Evolutionary conservation across 2,329 filamentous ascomycete genomes (phyloP).

Genomic region (Macroventuria anomochaeta): DNA sequence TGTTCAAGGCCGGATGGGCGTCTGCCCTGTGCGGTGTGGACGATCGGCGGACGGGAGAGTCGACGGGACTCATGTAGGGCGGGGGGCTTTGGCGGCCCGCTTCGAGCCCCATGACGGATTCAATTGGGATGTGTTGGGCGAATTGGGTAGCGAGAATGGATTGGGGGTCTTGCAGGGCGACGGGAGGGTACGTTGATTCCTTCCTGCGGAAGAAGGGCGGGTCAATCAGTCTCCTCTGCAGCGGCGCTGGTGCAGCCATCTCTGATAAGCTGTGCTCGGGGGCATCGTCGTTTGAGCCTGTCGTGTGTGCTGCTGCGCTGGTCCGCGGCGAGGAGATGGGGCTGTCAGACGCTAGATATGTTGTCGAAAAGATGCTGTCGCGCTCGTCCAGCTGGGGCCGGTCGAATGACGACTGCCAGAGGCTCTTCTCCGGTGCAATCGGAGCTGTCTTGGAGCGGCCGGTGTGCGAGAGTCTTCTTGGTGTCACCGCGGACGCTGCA

Average conservation of each 20-base stretch:
- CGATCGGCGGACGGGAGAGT: conserved; percentile 44
- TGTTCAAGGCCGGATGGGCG: conserved; percentile 31
- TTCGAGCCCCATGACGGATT: conserved; percentile 30
- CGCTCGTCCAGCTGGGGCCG: conserved; percentile 65
- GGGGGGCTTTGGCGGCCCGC: conserved; percentile 39
- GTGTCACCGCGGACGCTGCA: conserved; percentile 32
- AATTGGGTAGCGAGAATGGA: conserved; percentile 42
- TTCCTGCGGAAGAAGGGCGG: conserved; percentile 42
- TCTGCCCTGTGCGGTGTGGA: conserved; percentile 38
- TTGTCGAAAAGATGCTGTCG: conserved; percentile 69
- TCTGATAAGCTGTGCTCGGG: conserved; percentile 33
- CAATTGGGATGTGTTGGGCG: conserved; percentile 34
- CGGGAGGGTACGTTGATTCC: conserved; percentile 31
- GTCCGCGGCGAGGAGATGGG: conserved; percentile 50
- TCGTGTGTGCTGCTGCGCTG: conserved; percentile 34
- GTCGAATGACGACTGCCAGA: conserved; percentile 48
- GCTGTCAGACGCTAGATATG: conserved; percentile 62
- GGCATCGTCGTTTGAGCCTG: conserved; percentile 35
- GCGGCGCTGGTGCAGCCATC: conserved; percentile 40
- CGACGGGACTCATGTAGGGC: conserved; percentile 48
- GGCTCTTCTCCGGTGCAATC: conserved; percentile 36
- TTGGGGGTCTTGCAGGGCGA: conserved; percentile 40
- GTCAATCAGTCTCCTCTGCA: conserved; percentile 43
- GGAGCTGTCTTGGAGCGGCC: conserved; percentile 50
- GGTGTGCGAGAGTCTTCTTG: conserved; percentile 45